Evolutionary conservation across 1,284 basidiomycete species (phyloP), one percentile per base, ranked within the genome.

Genomic region (Baeospora myosura): DNA sequence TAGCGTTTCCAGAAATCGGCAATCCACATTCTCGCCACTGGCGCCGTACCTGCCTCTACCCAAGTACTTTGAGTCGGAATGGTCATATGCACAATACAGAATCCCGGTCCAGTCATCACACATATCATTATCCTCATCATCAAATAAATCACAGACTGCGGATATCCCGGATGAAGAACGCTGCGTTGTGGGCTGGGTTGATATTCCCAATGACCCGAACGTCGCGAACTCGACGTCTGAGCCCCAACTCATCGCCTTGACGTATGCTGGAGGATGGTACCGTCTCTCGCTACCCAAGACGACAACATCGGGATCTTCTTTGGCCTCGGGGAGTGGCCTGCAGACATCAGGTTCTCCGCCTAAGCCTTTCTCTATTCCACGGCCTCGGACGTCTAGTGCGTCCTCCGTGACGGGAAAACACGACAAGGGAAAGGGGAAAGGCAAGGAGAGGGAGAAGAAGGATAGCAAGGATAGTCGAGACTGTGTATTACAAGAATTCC

Each of bases 201-300:
- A 77, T 51, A 76, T 73, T 5, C 66, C 78, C 2, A 45, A 59
- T 1, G 64, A 68, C 6, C 64, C 67, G 41, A 50, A 59, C 1
- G 62, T 66, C 6, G 62, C 66, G 42, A 50, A 53, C 6, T 51
- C 62, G n/a, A 62, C 56, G 26, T 52, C 53, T 21, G 51, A 56
- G 14, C 36, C 80, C 51, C 88, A 94, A 55, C 72, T 94, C 14
- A 68, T 94, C 40, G 88, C 87, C 3, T 64, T 95, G 47, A 95
- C 90, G 0, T 92, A 82, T 56, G 78, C 82, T 1, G 91, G 91
- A 8, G 88, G 91, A n/a, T 95, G 91, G 91, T 95, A 94, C 63
- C 76, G 91, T 4, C 69, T 95, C 6, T 75, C 81, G 10, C 63
- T 94, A 22, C 88, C 89, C 14, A 62, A 61, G 5, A 60, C 67